These are phyloP conservation scores for Phragmites australis DNA, from an alignment of 176 grass and related monocot genomes.

Conservation along the genomic window DNA sequence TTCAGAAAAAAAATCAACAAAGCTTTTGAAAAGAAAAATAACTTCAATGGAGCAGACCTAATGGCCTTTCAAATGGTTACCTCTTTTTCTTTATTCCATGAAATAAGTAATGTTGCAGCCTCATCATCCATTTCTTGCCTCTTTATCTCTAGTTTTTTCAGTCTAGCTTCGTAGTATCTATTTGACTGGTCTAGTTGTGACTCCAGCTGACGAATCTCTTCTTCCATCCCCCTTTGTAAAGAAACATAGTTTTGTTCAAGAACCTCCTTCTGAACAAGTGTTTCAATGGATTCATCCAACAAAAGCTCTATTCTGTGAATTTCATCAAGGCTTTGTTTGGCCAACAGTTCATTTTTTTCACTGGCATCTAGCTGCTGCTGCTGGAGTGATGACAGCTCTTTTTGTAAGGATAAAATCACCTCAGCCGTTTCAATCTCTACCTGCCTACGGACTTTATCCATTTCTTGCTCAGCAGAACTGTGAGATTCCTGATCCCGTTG, in stretches of 20 bases:
- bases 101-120: conserved; percentile 42
- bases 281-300: conserved; percentile 60
- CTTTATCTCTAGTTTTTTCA: conserved; percentile 59
- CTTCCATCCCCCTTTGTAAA: conserved; percentile 47
- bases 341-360: conserved; percentile 45
- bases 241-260: conserved; percentile 48
- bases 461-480: conserved; percentile 66
- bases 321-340: conserved; percentile 44
- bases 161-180: conserved; percentile 37
- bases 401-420: conserved; percentile 77
- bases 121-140: conserved; percentile 45
- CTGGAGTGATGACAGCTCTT: conserved; percentile 51
- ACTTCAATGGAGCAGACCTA: background rate
- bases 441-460: conserved; percentile 71
- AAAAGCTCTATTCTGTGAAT: conserved; percentile 45
- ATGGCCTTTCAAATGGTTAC: conserved; percentile 46
- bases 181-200: conserved; percentile 58
- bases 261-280: conserved; percentile 60
- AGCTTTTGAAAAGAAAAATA: background rate
- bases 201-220: conserved; percentile 45
- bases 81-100: conserved; percentile 66
- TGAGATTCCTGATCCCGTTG: conserved; percentile 61
- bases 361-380: conserved; percentile 47
- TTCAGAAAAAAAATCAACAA: background rate
- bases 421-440: conserved; percentile 73